These are phyloP conservation scores for Picea abies DNA, from an alignment of 83 land plant genomes.

Conservation along the genomic window DNA sequence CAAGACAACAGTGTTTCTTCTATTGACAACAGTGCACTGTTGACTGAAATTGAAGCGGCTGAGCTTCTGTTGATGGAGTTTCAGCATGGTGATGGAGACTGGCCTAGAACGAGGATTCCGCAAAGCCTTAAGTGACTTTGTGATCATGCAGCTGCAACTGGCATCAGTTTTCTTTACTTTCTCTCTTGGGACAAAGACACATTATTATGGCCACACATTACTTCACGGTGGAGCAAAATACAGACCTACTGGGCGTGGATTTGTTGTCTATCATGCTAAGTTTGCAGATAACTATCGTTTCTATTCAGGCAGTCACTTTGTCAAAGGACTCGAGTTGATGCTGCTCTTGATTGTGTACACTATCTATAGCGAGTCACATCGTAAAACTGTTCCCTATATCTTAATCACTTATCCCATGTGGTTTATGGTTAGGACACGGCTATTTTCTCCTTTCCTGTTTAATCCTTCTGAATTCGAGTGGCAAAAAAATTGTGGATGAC, in stretches of 20 bases:
- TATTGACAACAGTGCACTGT: no score
- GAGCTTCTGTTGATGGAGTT: conserved; percentile 43
- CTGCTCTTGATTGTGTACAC: conserved; percentile 67
- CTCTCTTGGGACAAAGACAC: conserved; percentile 87
- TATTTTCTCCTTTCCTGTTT: conserved; percentile 84
- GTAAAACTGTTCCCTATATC: conserved; percentile 55
- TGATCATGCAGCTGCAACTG: conserved; percentile 83
- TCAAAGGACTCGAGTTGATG: conserved; percentile 69
- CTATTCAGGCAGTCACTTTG: conserved; percentile 85
- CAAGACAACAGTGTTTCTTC: no score
- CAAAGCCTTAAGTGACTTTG: conserved; percentile 72
- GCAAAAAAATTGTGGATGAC: conserved; percentile 84
- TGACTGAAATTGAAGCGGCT: no score
- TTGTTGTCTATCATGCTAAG: conserved; percentile 82
- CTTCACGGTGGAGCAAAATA: conserved; percentile 88
- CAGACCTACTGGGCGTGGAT: conserved; percentile 82
- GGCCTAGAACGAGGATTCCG: conserved; percentile 84
- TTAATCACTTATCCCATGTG: conserved; percentile 84
- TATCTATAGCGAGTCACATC: conserved; percentile 61
- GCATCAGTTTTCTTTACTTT: conserved; percentile 92
- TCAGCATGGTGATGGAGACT: conserved; percentile 82
- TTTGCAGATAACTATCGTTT: conserved; percentile 79
- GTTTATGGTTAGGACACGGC: conserved; percentile 85
- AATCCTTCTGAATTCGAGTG: conserved; percentile 85
- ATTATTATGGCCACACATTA: conserved; percentile 76